Percentiles rank a stretch among this genome's conserved stretches.
phyloP scores from a whole-genome alignment of 306 rosid genomes.

The Elaeagnus macrophylla region DNA sequence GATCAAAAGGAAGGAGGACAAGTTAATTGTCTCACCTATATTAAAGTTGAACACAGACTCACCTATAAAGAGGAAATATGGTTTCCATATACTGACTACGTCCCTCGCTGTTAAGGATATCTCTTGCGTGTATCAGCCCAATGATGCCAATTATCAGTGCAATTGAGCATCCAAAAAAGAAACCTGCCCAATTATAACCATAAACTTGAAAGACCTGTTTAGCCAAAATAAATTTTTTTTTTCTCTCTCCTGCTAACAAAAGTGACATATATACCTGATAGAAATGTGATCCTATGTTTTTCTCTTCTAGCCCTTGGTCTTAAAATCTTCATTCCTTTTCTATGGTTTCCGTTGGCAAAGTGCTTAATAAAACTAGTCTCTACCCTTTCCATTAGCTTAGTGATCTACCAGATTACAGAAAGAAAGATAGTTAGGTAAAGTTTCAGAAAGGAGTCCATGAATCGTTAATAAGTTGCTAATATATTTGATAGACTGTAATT shows the following conservation, averaged over 20 bases:
- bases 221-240: too few species aligned
- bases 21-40: not conserved
- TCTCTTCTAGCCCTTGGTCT: conserved; percentile 44
- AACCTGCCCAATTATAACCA: conserved; percentile 23
- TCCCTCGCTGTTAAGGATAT: conserved; percentile 25
- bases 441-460: not conserved
- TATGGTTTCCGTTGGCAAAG: conserved; percentile 41
- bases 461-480: not conserved
- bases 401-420: conserved; percentile 29
- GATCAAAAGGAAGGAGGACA: not conserved
- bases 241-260: conserved; percentile 1
- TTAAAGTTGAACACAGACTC: not conserved
- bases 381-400: conserved; percentile 53
- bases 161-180: conserved; percentile 40
- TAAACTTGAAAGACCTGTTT: too few species aligned
- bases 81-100: conserved; percentile 37
- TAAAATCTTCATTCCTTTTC: conserved; percentile 39
- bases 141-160: conserved; percentile 44
- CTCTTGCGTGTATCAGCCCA: conserved; percentile 47
- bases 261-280: conserved; percentile 27
- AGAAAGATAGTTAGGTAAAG: conserved; percentile 8
- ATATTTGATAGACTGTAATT: not conserved
- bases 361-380: conserved; percentile 54
- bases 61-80: conserved; percentile 75
- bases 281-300: conserved; percentile 41